These are phyloP conservation scores for Salmacisia buchloeana DNA, from an alignment of 1,284 basidiomycete species.

Conservation along the genomic window DNA sequence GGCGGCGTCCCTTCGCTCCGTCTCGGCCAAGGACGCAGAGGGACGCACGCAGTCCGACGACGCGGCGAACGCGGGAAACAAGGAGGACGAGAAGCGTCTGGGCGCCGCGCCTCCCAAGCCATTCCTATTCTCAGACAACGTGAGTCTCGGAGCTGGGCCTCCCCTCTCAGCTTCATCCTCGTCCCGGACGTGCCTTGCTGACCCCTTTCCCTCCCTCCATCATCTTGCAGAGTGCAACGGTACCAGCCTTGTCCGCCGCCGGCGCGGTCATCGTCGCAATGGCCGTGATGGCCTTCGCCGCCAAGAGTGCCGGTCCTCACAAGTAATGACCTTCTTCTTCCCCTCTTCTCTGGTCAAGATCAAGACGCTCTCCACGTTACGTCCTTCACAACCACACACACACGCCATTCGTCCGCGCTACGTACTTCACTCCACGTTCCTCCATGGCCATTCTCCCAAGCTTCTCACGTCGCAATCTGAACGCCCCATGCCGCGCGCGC, in stretches of 20 bases:
- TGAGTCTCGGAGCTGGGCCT: background rate
- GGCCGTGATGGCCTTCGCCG: conserved; percentile 3
- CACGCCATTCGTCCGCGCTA: too few relatives aligned
- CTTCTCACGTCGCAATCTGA: too few relatives aligned
- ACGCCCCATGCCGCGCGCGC: too few relatives aligned
- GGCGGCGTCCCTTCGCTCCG: too few relatives aligned
- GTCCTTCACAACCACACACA: too few relatives aligned
- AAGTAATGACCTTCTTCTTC: background rate
- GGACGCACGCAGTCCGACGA: too few relatives aligned
- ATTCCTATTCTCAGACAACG: conserved; percentile 5
- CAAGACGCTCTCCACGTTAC: too few relatives aligned
- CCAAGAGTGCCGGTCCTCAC: conserved; percentile 5
- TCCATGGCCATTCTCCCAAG: too few relatives aligned
- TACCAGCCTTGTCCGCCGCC: background rate
- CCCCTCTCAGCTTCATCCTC: background rate
- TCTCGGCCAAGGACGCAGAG: too few relatives aligned
- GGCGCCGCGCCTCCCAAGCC: background rate
- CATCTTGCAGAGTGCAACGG: background rate
- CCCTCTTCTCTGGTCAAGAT: too few relatives aligned
- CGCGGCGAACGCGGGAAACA: too few relatives aligned
- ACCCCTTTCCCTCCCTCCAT: background rate
- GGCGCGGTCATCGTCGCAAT: conserved; percentile 2
- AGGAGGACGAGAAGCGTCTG: background rate
- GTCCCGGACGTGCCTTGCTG: background rate
- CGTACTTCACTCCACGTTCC: too few relatives aligned